phyloP scores from a whole-genome alignment of 208 protist genomes.

The Crithidia brevicula region DNA sequence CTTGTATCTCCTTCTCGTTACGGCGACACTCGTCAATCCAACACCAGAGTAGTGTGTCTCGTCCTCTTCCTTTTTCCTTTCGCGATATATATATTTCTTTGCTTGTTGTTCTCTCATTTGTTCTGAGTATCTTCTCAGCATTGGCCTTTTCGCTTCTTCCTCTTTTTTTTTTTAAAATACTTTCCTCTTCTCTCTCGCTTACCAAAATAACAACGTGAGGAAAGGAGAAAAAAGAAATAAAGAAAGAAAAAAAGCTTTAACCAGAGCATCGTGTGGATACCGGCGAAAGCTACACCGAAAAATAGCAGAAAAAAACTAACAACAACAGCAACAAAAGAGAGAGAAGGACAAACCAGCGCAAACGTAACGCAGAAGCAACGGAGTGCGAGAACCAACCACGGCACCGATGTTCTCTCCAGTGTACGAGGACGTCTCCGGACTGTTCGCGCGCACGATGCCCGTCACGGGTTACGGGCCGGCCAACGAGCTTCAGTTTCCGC shows the following conservation, averaged over 20 bases:
- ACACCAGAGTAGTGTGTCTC: too few species aligned
- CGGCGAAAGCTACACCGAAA: too few species aligned
- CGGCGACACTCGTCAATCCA: too few species aligned
- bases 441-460: slow-evolving; percentile 24
- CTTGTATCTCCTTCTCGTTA: slow-evolving; percentile 18
- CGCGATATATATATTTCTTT: not conserved
- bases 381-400: too few species aligned
- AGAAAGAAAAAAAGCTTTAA: too few species aligned
- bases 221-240: too few species aligned
- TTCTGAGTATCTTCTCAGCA: slow-evolving; percentile 18
- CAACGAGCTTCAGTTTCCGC: slow-evolving; percentile 23
- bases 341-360: slow-evolving; percentile 7
- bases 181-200: not conserved
- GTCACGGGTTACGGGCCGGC: slow-evolving; percentile 9
- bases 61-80: slow-evolving; percentile 9
- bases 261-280: too few species aligned
- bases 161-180: not conserved
- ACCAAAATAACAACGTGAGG: too few species aligned
- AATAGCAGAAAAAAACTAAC: too few species aligned
- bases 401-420: slow-evolving; percentile 19
- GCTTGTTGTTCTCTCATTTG: not conserved
- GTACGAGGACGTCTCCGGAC: slow-evolving; percentile 28
- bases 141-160: slow-evolving; percentile 12
- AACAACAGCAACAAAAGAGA: not conserved
- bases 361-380: not conserved